Evolutionary conservation across 176 grass and related monocot species (phyloP), one percentile per base, ranked within the genome.

Genomic region (Cocos nucifera): DNA sequence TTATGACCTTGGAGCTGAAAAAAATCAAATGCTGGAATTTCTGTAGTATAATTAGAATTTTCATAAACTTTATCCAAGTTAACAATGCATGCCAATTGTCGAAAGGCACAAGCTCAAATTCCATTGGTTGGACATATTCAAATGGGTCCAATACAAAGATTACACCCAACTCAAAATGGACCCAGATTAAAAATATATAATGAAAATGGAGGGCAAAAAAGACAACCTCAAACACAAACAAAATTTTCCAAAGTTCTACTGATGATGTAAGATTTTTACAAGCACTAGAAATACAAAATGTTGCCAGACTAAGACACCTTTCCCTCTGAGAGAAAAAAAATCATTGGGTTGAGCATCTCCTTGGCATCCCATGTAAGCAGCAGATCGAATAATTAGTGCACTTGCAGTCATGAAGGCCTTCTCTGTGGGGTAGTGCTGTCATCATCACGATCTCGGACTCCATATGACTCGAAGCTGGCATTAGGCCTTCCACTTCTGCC

Each of bases 201-300:
- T 28, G 35, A 59, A 76, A 15, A 80, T 71, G 27, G 22, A 57
- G 65, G 32, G 75, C 4, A 58, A 18, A 73, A 78, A 50, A 15
- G 62, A 51, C 49, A 83, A 67, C 67, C 64, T 72, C 35, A 85
- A 81, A 68, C 61, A 56, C 70, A 29, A 73, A 29, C 24, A 64
- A 73, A 54, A 73, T 50, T 52, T 53, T 54, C 22, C 22, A 27
- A 56, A 44, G 69, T 82, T 79, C 67, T 82, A 65, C 78, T 69
- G 75, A 57, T 19, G 54, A 78, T 73, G 78, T 82, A 78, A 75
- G 35, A 78, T 87, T 82, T 87, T 75, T 87, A 87, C 84, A 87
- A 64, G 49, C 8, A 2, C 27, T 61, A 29, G 61, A 78, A 87
- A 82, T 26, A 53, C 30, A 50, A 28, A 75, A 87, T 77, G 75